Conservation (phyloP, 495 filamentous ascomycete genomes). For the Poronia punctata region DNA sequence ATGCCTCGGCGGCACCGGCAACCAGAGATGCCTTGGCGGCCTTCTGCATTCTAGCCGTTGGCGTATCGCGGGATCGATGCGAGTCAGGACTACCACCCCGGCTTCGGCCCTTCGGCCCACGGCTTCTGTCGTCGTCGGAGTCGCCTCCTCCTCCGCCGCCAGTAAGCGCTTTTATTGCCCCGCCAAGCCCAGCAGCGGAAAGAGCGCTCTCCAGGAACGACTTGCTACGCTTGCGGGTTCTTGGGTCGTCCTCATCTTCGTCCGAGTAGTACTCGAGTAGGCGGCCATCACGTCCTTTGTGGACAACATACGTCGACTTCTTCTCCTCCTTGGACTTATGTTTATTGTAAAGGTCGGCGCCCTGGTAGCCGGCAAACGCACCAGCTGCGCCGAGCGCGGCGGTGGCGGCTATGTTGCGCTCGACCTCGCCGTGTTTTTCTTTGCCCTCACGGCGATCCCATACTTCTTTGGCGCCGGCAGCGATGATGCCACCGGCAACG, state of each 20-base stretch:
- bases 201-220: slow-evolving; percentile 67
- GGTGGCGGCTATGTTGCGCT: slow-evolving; percentile 45
- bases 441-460: slow-evolving; percentile 49
- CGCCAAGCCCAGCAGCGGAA: slow-evolving; percentile 60
- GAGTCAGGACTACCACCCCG: slow-evolving; percentile 37
- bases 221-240: slow-evolving; percentile 52
- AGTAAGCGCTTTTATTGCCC: slow-evolving; percentile 48
- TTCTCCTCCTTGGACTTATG: slow-evolving; percentile 41
- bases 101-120: slow-evolving; percentile 44
- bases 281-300: slow-evolving; percentile 37
- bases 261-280: slow-evolving; percentile 44
- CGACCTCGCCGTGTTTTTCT: slow-evolving; percentile 33
- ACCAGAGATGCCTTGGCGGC: slow-evolving; percentile 80
- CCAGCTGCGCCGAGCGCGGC: slow-evolving; percentile 50
- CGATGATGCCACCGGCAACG: slow-evolving; percentile 45
- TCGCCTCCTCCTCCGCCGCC: no score
- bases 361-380: slow-evolving; percentile 47
- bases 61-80: slow-evolving; percentile 29
- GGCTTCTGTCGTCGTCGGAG: slow-evolving; percentile 39
- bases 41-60: slow-evolving; percentile 58
- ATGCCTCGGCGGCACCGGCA: slow-evolving; percentile 82
- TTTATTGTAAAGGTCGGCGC: slow-evolving; percentile 50
- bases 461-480: slow-evolving; percentile 48
- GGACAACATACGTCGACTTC: slow-evolving; percentile 31
- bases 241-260: slow-evolving; percentile 47